Conservation (phyloP, 768 basidiomycete species). For the Serendipita sp. region DNA sequence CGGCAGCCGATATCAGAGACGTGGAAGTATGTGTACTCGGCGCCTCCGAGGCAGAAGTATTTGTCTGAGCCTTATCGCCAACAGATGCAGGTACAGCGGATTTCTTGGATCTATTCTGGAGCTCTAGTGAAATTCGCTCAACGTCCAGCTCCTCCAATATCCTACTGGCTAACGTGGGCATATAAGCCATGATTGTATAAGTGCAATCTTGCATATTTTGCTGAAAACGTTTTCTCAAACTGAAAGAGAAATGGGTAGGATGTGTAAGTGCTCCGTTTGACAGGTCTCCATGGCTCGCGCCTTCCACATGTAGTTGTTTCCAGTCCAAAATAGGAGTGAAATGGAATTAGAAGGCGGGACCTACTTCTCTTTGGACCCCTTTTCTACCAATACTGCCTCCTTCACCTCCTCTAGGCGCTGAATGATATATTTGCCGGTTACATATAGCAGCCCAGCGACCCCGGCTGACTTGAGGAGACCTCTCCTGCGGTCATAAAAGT, state of each 20-base stretch:
- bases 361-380: constrained; percentile 52
- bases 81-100: neutral
- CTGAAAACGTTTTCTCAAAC: constrained; percentile 54
- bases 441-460: constrained; percentile 45
- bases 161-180: constrained; percentile 40
- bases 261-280: neutral
- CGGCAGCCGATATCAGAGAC: neutral
- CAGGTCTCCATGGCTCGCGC: neutral
- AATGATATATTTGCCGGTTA: constrained; percentile 41
- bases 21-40: neutral
- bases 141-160: constrained; percentile 64
- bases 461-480: constrained; percentile 34
- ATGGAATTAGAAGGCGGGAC: constrained; percentile 19
- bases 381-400: constrained; percentile 41
- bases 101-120: constrained; percentile 30
- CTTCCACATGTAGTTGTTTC: neutral
- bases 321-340: neutral
- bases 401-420: constrained; percentile 52
- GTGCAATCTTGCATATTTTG: constrained; percentile 64
- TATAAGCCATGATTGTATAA: constrained; percentile 49
- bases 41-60: too few species aligned
- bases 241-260: constrained; percentile 16
- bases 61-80: neutral
- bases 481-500: constrained; percentile 32
- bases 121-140: constrained; percentile 45